phyloP scores from a whole-genome alignment of 208 protist genomes.

The Crithidia fasciculata region DNA sequence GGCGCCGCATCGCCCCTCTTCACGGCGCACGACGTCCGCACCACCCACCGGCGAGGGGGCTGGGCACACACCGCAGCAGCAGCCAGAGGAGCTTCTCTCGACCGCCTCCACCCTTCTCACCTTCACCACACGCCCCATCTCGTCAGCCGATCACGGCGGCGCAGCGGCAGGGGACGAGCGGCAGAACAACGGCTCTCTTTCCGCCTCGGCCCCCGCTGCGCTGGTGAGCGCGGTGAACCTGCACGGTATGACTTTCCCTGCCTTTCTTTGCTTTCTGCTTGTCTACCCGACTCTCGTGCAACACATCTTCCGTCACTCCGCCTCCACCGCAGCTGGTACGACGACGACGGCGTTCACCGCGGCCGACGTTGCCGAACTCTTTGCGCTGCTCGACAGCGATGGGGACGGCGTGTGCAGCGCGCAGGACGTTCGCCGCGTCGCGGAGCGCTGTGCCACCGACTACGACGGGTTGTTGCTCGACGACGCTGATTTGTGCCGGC shows the following conservation, averaged over 20 bases:
- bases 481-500: conserved; percentile 45
- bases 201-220: background rate
- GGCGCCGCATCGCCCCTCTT: background rate
- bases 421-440: conserved; percentile 46
- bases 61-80: background rate
- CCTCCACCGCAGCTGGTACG: conserved; percentile 3
- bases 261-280: conserved; percentile 75
- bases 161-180: background rate
- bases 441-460: conserved; percentile 37
- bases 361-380: conserved; percentile 45
- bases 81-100: background rate
- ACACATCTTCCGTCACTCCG: conserved; percentile 1
- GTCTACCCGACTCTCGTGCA: conserved; percentile 25
- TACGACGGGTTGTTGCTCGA: conserved; percentile 39
- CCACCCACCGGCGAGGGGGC: background rate
- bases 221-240: background rate
- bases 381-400: conserved; percentile 58
- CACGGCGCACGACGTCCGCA: conserved; percentile 5
- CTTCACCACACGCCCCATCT: background rate
- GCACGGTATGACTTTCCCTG: conserved; percentile 49
- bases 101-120: background rate
- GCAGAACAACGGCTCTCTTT: background rate
- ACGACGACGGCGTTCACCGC: conserved; percentile 21
- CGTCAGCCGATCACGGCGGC: background rate
- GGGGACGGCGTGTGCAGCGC: conserved; percentile 59